phyloP scores from a whole-genome alignment of 305 asterid genomes.

The Fraxinus ornus region DNA sequence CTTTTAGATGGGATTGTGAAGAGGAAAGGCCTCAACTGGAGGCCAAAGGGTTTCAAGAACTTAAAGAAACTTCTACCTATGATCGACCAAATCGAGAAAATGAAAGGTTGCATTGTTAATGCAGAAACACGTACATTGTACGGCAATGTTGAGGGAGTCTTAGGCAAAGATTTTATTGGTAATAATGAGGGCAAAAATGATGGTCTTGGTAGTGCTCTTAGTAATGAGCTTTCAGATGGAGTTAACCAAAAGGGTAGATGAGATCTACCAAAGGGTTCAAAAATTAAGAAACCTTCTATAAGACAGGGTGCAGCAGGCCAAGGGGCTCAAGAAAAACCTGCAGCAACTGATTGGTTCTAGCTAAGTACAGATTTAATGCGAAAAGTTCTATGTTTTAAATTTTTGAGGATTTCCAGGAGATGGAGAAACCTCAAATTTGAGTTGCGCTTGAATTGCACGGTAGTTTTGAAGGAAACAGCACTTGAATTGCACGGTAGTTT shows the following conservation, averaged over 20 bases:
- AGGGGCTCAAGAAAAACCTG: background rate
- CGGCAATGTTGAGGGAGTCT: background rate
- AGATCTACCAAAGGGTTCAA: slow-evolving; percentile 1
- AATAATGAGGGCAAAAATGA: slow-evolving; percentile 11
- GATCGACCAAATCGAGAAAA: background rate
- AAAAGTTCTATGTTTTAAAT: slow-evolving; percentile 4
- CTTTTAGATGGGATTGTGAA: slow-evolving; percentile 13
- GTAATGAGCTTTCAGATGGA: slow-evolving; percentile 5
- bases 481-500: background rate
- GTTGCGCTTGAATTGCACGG: background rate
- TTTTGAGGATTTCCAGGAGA: background rate
- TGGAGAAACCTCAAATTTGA: slow-evolving; percentile 9
- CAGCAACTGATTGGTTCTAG: background rate
- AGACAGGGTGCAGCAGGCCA: background rate
- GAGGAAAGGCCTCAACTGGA: slow-evolving; percentile 13
- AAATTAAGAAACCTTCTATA: background rate
- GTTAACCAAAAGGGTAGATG: background rate
- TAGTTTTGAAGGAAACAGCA: background rate
- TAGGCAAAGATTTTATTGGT: slow-evolving; percentile 11
- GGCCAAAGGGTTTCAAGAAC: slow-evolving; percentile 30
- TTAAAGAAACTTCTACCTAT: background rate
- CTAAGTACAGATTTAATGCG: background rate
- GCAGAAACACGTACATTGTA: background rate
- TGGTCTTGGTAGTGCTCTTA: background rate
- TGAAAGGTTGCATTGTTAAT: background rate